Base-by-base conservation (phyloP, 768 basidiomycete genomes). In the Macrolepiota fuliginosa region DNA sequence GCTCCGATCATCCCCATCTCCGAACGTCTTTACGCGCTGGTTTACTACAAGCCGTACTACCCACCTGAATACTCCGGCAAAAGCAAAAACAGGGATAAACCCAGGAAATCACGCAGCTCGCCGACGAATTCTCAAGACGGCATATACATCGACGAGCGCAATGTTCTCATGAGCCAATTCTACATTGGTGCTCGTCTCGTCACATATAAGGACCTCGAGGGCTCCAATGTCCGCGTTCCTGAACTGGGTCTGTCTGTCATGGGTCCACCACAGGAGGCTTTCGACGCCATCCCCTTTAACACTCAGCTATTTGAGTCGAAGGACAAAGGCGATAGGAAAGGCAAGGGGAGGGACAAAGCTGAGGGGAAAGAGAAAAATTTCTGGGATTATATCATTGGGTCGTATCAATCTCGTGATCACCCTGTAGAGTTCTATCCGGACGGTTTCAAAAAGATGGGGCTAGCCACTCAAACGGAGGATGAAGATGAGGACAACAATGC, bases 351-450 rank as follows among this genome's bases (percentile, higher is more conserved):
- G 32, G 65, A 62, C 12, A 25, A 40, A 7, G 17, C 42, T 12
- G 42, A 19, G 17, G 53, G 46, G 9, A 49, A 61, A 12, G 50
- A 27, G 40, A 60, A 60, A 25, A 22, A 54, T 10, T 61, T 61
- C 36, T 61, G 53, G 53, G 77, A 80, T 58, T 81, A 79, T 27
- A 77, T 88, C 58, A 80, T 91, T 47, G 89, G 87, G 11, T 72
- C 83, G 1, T 92, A 88, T 64, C 73, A 80, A 54, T 81, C 85
- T 25, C 83, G 87, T 22, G 82, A 87, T 32, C 72, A 76, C 0
- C 91, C 91, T 3, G 83, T 96, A 54, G 86, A 92, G 71, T 92
- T 96, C 63, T 72, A 87, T n/a, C 83, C 89, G 0, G 88, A 96
- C 53, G 93, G 91, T 0, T 79, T 95, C 57, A 81, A 85, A 65